A percentile compares a stretch with the other conserved stretches of the same genome.
These are phyloP conservation scores for Alternaria dauci DNA, from an alignment of 2,329 filamentous ascomycete genomes.

Conservation along the genomic window DNA sequence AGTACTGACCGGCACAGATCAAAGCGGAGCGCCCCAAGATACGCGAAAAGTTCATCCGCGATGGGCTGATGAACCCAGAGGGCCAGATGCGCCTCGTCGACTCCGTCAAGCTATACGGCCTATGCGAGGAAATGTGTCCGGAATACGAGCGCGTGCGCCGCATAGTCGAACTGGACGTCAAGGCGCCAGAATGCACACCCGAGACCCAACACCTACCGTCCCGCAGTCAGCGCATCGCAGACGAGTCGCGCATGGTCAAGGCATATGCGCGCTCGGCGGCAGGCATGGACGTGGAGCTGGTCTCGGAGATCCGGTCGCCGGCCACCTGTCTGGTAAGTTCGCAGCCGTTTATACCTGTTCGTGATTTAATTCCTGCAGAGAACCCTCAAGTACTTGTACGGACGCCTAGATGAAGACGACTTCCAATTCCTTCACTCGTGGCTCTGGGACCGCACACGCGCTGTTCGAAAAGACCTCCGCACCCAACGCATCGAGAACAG, in stretches of 20 bases:
- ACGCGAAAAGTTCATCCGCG: conserved; percentile 51
- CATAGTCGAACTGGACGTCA: conserved; percentile 69
- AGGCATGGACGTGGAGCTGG: conserved; percentile 68
- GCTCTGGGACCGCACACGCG: conserved; percentile 71
- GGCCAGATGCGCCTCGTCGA: conserved; percentile 66
- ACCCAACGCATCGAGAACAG: conserved; percentile 66
- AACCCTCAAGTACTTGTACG: conserved; percentile 56
- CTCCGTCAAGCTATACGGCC: conserved; percentile 68
- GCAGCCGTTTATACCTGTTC: conserved; percentile 20
- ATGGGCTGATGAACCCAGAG: conserved; percentile 59
- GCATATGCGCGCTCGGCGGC: conserved; percentile 69
- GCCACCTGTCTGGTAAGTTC: conserved; percentile 50
- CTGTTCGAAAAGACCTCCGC: conserved; percentile 71
- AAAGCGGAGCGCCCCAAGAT: conserved; percentile 46
- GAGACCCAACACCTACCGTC: conserved; percentile 42
- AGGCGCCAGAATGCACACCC: conserved; percentile 63
- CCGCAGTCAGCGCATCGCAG: conserved; percentile 50
- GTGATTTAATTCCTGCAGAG: conserved; percentile 34
- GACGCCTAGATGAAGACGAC: conserved; percentile 61
- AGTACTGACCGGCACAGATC: conserved; percentile 45
- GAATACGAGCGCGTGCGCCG: conserved; percentile 69
- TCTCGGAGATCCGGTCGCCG: conserved; percentile 70
- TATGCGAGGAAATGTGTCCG: conserved; percentile 70
- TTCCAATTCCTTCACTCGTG: conserved; percentile 64
- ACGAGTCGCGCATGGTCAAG: conserved; percentile 68